Percentiles rank a stretch among this genome's conserved stretches.
These are phyloP conservation scores for Vishniacozyma victoriae DNA, from an alignment of 768 basidiomycete genomes.

Conservation along the genomic window DNA sequence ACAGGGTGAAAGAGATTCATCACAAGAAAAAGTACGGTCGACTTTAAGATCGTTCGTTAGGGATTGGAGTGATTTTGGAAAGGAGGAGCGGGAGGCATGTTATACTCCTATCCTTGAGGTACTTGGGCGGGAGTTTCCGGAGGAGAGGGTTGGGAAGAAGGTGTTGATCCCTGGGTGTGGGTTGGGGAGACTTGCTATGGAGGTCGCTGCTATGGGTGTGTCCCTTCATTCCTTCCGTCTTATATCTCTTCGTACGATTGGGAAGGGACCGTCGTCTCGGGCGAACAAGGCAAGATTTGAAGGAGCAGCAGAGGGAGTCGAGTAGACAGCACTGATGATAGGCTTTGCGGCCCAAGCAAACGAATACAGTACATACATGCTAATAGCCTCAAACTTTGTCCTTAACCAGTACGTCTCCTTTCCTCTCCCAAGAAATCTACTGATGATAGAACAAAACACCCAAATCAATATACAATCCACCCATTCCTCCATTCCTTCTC, in stretches of 20 bases:
- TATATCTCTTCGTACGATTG: no score
- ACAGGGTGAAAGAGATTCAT: slow-evolving; percentile 14
- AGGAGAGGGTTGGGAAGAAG: slow-evolving; percentile 52
- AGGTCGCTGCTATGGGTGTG: slow-evolving; percentile 73
- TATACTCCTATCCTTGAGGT: slow-evolving; percentile 79
- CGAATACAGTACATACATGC: slow-evolving; percentile 93
- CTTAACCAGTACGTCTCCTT: slow-evolving; percentile 64
- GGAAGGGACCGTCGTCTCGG: no score
- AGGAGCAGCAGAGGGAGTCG: not conserved
- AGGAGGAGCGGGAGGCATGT: slow-evolving; percentile 65
- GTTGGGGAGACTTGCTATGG: slow-evolving; percentile 79
- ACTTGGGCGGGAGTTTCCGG: slow-evolving; percentile 56
- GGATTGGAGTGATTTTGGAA: slow-evolving; percentile 87
- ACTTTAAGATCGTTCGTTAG: slow-evolving; percentile 88
- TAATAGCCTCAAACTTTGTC: slow-evolving; percentile 79
- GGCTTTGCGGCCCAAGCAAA: slow-evolving; percentile 90
- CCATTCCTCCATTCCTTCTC: slow-evolving; percentile 92
- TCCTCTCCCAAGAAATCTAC: not conserved
- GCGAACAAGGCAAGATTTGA: not conserved
- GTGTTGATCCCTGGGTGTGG: slow-evolving; percentile 89
- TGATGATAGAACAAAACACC: slow-evolving; percentile 56
- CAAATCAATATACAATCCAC: slow-evolving; percentile 69
- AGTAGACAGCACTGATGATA: slow-evolving; percentile 35
- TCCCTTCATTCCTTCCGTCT: not conserved
- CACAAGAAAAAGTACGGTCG: slow-evolving; percentile 79